phyloP scores from a whole-genome alignment of 805 yeast species.

The Saccharomycopsis babjevae region DNA sequence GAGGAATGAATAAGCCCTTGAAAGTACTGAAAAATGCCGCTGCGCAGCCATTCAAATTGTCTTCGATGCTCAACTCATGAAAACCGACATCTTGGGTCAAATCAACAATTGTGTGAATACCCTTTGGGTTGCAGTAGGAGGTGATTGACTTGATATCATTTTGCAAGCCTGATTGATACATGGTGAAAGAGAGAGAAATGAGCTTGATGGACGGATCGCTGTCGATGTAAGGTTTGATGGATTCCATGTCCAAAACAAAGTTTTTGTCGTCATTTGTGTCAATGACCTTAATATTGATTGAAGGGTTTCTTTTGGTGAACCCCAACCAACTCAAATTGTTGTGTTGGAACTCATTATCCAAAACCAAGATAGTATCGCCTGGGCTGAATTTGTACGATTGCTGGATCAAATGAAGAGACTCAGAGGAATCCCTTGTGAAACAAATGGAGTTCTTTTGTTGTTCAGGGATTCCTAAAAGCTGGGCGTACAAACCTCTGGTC shows the following conservation, averaged over 20 bases:
- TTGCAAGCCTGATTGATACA: conserved; percentile 15
- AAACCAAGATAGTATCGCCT: conserved; percentile 14
- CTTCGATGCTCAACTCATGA: conserved; percentile 3
- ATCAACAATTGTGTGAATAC: conserved; percentile 14
- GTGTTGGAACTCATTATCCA: conserved; percentile 18
- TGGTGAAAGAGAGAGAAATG: conserved; percentile 9
- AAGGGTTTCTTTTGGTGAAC: conserved; percentile 9
- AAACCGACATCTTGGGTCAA: conserved; percentile 17
- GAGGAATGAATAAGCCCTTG: conserved; percentile 16
- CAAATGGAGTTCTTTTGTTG: conserved; percentile 3
- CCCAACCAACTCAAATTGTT: conserved; percentile 16
- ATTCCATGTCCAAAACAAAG: conserved; percentile 9
- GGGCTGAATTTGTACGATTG: conserved; percentile 5
- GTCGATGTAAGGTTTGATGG: conserved; percentile 10
- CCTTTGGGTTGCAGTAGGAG: conserved; percentile 5
- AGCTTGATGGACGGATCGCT: conserved; percentile 5
- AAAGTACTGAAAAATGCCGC: conserved; percentile 16
- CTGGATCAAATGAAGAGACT: conserved; percentile 15
- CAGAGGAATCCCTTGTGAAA: conserved; percentile 17
- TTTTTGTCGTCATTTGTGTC: conserved; percentile 11
- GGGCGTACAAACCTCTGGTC: conserved; percentile 12
- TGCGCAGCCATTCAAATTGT: conserved; percentile 4
- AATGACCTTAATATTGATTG: conserved; percentile 8
- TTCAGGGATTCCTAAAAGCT: conserved; percentile 1
- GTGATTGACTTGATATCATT: conserved; percentile 14